Evolutionary conservation across 2,329 filamentous ascomycete genomes (phyloP).

Genomic region (Dothideomycetes sp.): DNA sequence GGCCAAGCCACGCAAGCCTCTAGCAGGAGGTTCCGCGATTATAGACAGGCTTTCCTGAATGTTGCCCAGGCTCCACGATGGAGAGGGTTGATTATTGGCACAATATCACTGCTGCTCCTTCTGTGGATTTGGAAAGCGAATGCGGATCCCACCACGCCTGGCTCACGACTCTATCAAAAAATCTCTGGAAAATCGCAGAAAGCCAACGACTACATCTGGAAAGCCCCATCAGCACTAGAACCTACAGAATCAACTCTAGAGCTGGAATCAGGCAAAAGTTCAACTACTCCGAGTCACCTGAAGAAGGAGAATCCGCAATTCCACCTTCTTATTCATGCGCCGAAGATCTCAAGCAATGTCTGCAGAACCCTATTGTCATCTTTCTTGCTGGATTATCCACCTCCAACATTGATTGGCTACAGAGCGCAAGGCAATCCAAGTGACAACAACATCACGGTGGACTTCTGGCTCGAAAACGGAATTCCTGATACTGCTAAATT

Average conservation of each 20-base stretch:
- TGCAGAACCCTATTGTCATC: slow-evolving; percentile 9
- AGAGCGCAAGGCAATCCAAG: background rate
- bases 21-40: background rate
- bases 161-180: slow-evolving; percentile 9
- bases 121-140: slow-evolving; percentile 12
- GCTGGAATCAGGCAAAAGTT: slow-evolving; percentile 2
- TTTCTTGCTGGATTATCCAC: slow-evolving; percentile 7
- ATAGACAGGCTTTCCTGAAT: slow-evolving; percentile 6
- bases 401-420: slow-evolving; percentile 10
- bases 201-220: slow-evolving; percentile 6
- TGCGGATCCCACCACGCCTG: slow-evolving; percentile 2
- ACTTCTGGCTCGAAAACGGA: slow-evolving; percentile 10
- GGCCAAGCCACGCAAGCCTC: slow-evolving; percentile 8
- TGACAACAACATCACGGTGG: slow-evolving; percentile 1
- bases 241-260: slow-evolving; percentile 3
- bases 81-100: slow-evolving; percentile 9
- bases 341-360: slow-evolving; percentile 8
- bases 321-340: slow-evolving; percentile 12
- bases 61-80: slow-evolving; percentile 10
- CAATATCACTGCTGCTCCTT: slow-evolving; percentile 3
- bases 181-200: slow-evolving; percentile 4
- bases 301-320: slow-evolving; percentile 12
- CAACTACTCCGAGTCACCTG: background rate
- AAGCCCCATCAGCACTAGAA: slow-evolving; percentile 3
- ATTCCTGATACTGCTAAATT: slow-evolving; percentile 4